A percentile compares a stretch with the other conserved stretches of the same genome.
These are phyloP conservation scores for Heliamphora exappendiculata DNA, from an alignment of 148 eudicot genomes.

Conservation along the genomic window DNA sequence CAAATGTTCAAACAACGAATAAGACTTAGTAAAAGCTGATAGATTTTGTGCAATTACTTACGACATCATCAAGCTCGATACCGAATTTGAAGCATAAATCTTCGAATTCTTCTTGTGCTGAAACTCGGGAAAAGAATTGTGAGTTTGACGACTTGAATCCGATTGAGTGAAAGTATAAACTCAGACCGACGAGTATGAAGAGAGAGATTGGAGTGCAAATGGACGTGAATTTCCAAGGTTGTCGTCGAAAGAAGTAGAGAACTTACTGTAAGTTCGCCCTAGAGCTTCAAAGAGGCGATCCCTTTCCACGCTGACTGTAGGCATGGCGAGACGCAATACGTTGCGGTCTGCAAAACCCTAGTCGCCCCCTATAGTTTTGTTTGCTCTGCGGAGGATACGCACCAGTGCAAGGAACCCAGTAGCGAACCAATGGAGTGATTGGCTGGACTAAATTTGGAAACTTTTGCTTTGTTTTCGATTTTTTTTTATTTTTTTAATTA, in stretches of 20 bases:
- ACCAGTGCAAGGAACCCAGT: too few species aligned
- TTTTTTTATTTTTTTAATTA: too few species aligned
- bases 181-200: neutral
- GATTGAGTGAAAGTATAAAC: too few species aligned
- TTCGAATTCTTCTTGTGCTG: constrained; percentile 64
- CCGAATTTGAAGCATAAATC: constrained; percentile 86
- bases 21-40: neutral
- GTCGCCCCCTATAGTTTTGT: neutral
- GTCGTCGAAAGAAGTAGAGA: neutral
- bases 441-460: too few species aligned
- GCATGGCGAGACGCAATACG: constrained; percentile 34
- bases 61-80: constrained; percentile 96
- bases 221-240: neutral
- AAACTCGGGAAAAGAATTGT: neutral
- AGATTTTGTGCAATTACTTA: constrained; percentile 17
- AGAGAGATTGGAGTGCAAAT: neutral
- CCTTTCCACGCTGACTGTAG: constrained; percentile 74
- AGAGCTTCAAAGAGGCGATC: constrained; percentile 69
- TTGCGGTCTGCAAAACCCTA: neutral
- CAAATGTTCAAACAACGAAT: neutral
- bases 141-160: neutral
- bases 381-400: neutral
- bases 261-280: constrained; percentile 40
- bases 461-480: too few species aligned
- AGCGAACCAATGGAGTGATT: too few species aligned